These are phyloP conservation scores for Lecanicillium sp. DNA, from an alignment of 2,329 filamentous ascomycete species.

Conservation along the genomic window DNA sequence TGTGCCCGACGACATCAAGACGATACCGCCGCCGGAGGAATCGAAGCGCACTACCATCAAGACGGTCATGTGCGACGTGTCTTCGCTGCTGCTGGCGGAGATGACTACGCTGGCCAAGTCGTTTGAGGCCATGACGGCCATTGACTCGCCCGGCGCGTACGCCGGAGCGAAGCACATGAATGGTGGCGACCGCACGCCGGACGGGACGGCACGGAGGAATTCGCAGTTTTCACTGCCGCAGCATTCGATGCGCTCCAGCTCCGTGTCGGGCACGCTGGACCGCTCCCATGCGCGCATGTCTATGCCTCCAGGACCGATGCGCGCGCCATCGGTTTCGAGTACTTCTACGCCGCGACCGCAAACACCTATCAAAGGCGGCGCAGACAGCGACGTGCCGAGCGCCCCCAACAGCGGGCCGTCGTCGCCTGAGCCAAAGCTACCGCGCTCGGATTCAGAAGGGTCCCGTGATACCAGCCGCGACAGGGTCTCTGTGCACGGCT, in stretches of 20 bases:
- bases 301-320: slow-evolving; percentile 61
- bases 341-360: slow-evolving; percentile 36
- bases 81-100: slow-evolving; percentile 64
- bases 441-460: slow-evolving; percentile 33
- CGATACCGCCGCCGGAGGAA: slow-evolving; percentile 60
- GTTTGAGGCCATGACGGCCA: slow-evolving; percentile 62
- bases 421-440: slow-evolving; percentile 33
- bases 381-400: slow-evolving; percentile 38
- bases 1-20: slow-evolving; percentile 59
- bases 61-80: slow-evolving; percentile 72
- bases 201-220: slow-evolving; percentile 38
- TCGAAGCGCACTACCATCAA: slow-evolving; percentile 75
- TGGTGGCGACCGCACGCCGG: slow-evolving; percentile 31
- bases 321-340: slow-evolving; percentile 31
- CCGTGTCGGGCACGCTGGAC: slow-evolving; percentile 46
- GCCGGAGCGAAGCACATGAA: slow-evolving; percentile 31
- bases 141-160: slow-evolving; percentile 65
- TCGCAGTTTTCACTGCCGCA: slow-evolving; percentile 43
- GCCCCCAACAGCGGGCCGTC: slow-evolving; percentile 27
- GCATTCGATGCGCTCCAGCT: slow-evolving; percentile 41
- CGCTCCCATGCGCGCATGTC: slow-evolving; percentile 67
- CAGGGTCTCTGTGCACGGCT: slow-evolving; percentile 60
- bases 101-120: slow-evolving; percentile 68
- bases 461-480: slow-evolving; percentile 45
- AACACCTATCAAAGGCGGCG: slow-evolving; percentile 40